Percentiles rank a stretch among this genome's conserved stretches.
Evolutionary conservation across 352 stramenopile genomes (phyloP).

Genomic region (Thraustochytrium striatum): DNA sequence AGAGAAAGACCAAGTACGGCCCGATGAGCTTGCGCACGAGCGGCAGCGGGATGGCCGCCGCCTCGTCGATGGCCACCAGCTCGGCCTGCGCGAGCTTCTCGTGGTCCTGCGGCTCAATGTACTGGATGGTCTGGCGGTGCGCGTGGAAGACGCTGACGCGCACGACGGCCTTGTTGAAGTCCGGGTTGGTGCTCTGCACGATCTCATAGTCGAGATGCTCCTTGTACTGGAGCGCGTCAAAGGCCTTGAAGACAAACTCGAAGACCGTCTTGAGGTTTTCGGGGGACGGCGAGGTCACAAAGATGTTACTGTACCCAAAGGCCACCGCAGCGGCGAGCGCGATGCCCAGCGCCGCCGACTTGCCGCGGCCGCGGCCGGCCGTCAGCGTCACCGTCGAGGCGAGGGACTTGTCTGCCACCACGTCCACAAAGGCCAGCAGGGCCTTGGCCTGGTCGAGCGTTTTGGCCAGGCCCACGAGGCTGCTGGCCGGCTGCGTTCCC

Average conservation of each 20-base stretch:
- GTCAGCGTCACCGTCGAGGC: slow-evolving; percentile 89
- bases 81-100: slow-evolving; percentile 94
- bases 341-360: slow-evolving; percentile 96
- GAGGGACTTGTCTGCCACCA: slow-evolving; percentile 84
- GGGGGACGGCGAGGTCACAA: slow-evolving; percentile 93
- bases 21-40: slow-evolving; percentile 91
- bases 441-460: slow-evolving; percentile 88
- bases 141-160: slow-evolving; percentile 94
- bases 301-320: slow-evolving; percentile 88
- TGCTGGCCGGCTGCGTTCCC: slow-evolving; percentile 89
- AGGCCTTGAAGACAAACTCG: slow-evolving; percentile 94
- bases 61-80: slow-evolving; percentile 96
- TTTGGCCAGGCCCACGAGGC: slow-evolving; percentile 86
- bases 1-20: slow-evolving; percentile 95
- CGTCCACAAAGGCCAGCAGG: slow-evolving; percentile 93
- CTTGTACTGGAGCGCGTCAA: slow-evolving; percentile 83
- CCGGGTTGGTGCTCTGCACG: slow-evolving; percentile 55
- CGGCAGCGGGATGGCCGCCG: slow-evolving; percentile 98
- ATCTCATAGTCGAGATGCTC: slow-evolving; percentile 98
- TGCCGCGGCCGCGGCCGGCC: slow-evolving; percentile 82
- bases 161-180: slow-evolving; percentile 67
- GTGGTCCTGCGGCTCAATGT: slow-evolving; percentile 87
- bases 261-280: slow-evolving; percentile 98
- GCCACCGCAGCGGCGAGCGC: slow-evolving; percentile 74
- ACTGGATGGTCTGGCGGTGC: slow-evolving; percentile 95